Base-by-base conservation (phyloP, 2,329 filamentous ascomycete species). In the Conoideocrella luteorostrata region DNA sequence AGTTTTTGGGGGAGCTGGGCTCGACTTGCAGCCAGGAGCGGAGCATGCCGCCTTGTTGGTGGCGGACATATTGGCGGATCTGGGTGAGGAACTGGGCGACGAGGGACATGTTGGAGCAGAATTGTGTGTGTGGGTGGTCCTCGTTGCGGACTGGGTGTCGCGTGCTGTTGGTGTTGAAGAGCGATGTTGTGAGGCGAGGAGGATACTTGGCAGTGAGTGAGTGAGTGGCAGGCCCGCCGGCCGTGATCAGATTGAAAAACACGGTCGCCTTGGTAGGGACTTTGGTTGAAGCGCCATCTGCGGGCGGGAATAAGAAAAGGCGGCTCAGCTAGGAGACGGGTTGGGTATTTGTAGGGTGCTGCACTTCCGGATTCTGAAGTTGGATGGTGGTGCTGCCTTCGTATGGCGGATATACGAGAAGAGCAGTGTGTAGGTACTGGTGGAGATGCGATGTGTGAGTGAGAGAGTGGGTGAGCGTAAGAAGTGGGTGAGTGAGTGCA, bases 1-100 rank as follows among this genome's bases (percentile, higher is more conserved):
- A 93, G 42, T 81, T 72, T 13, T 78, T 70, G 2, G 79, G 71
- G 22, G 87, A 75, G 23, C 78, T 78, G 5, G 86, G 85, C 58
- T 91, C 86, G 51, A 93, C 82, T 49, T 81, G 75, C 12, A 94
- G 74, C 71, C 80, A 90, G 46, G 80, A 72, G 49, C 83, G 75
- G 12, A 94, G 73, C 49, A 75, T 70, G 24, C 70, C 66, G 47
- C 83, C 85, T 63, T 90, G 75, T 47, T 81, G 78, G 17, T 66
- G 65, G 43, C 74, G 72, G 39, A 90, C 72, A 45, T 63, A 59
- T 35, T 58, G 52, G 41, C 77, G 75, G 43, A 91, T 75, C 43
- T 78, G 77, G 10, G 66, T 64, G 41, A 91, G 75, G 59, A 90
- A 93, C 51, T 84, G 72, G 51, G 80, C 71, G 18, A 86, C 66